These are phyloP conservation scores for Eutrema heterophyllum DNA, from an alignment of 345 rosid genomes.

Conservation along the genomic window DNA sequence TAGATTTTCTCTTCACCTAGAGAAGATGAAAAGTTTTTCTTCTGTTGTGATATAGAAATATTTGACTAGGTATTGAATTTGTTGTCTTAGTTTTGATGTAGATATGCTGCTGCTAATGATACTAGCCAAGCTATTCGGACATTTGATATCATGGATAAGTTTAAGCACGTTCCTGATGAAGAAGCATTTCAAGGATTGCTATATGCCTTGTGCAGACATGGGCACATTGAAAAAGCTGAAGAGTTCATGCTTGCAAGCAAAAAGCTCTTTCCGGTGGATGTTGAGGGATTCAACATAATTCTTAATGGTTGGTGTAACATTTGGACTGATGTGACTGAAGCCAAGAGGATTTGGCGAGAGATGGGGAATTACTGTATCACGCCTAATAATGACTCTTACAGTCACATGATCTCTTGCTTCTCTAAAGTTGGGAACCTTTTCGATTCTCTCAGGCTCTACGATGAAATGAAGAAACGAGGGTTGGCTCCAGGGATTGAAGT, in stretches of 20 bases:
- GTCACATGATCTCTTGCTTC: conserved; percentile 76
- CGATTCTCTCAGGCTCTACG: conserved; percentile 70
- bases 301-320: conserved; percentile 80
- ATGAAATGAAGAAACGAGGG: conserved; percentile 88
- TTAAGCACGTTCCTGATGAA: conserved; percentile 62
- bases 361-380: conserved; percentile 64
- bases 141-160: conserved; percentile 70
- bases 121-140: conserved; percentile 67
- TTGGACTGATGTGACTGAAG: conserved; percentile 60
- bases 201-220: conserved; percentile 58
- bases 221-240: conserved; percentile 90
- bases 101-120: conserved; percentile 78
- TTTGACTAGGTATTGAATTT: neutral
- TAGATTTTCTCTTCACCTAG: neutral
- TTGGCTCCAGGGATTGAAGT: conserved; percentile 55
- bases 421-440: conserved; percentile 80
- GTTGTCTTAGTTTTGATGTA: conserved; percentile 26
- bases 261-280: conserved; percentile 64
- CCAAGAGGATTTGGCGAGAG: conserved; percentile 87
- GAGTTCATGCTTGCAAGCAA: conserved; percentile 79
- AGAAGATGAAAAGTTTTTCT: neutral
- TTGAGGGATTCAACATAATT: conserved; percentile 63
- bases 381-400: conserved; percentile 62
- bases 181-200: conserved; percentile 63
- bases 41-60: neutral